phyloP scores from a whole-genome alignment of 2,329 filamentous ascomycete genomes.

The Aphanoascus verrucosus region DNA sequence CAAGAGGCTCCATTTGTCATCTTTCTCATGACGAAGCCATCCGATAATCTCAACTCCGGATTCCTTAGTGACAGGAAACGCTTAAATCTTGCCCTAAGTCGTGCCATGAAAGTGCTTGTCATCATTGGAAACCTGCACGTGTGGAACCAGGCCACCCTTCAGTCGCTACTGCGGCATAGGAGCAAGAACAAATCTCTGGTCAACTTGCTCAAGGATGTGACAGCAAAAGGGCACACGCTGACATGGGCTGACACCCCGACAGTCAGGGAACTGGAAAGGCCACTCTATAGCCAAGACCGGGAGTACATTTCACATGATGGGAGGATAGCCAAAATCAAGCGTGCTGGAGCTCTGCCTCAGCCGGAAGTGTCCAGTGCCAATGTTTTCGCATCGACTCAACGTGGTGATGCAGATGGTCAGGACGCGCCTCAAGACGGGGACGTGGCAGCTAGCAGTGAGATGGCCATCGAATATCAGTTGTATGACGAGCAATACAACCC shows the following conservation, averaged over 20 bases:
- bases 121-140: neutral
- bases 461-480: too few relatives aligned
- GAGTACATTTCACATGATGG: neutral
- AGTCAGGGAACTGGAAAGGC: neutral
- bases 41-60: neutral
- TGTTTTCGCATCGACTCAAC: too few relatives aligned
- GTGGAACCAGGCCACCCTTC: neutral
- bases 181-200: neutral
- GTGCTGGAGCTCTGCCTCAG: too few relatives aligned
- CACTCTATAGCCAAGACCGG: neutral
- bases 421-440: too few relatives aligned
- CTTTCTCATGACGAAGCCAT: constrained; percentile 10
- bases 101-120: neutral
- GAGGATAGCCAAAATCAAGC: neutral
- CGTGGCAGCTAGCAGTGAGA: too few relatives aligned
- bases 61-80: constrained; percentile 6
- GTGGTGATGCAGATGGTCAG: too few relatives aligned
- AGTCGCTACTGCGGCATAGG: neutral
- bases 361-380: too few relatives aligned
- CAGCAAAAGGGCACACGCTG: neutral
- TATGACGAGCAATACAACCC: too few relatives aligned
- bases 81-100: constrained; percentile 8
- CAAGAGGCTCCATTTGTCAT: constrained; percentile 12
- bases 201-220: constrained; percentile 1
- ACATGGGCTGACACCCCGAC: neutral